phyloP scores from a whole-genome alignment of 2,329 filamentous ascomycete species.

The Chrysoporthe deuterocubensis region DNA sequence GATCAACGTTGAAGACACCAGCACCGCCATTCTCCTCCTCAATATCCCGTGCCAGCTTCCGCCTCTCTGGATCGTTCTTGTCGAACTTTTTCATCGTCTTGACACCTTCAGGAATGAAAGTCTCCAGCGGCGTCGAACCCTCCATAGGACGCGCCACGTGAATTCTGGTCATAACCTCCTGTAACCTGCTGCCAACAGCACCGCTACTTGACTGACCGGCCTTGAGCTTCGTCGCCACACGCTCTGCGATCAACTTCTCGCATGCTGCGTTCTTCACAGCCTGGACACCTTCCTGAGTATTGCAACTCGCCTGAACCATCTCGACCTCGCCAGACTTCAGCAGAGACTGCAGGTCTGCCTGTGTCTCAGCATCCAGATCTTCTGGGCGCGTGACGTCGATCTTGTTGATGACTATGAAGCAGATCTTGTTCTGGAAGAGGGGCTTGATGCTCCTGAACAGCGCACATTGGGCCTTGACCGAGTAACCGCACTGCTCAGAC shows the following conservation, averaged over 20 bases:
- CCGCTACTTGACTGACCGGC: constrained; percentile 80
- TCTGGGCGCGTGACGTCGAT: constrained; percentile 90
- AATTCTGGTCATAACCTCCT: constrained; percentile 89
- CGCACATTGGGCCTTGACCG: constrained; percentile 87
- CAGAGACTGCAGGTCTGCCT: constrained; percentile 77
- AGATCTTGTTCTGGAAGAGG: constrained; percentile 94
- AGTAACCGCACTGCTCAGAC: constrained; percentile 95
- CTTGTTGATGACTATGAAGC: constrained; percentile 98
- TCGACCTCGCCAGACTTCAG: constrained; percentile 89
- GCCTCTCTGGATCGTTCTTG: constrained; percentile 84
- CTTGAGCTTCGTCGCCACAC: constrained; percentile 95
- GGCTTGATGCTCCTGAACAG: constrained; percentile 97
- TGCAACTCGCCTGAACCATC: constrained; percentile 90
- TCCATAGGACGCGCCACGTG: constrained; percentile 95
- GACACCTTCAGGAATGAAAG: constrained; percentile 85
- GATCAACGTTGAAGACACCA: constrained; percentile 93
- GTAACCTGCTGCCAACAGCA: constrained; percentile 73
- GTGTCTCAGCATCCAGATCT: constrained; percentile 79
- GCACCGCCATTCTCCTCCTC: constrained; percentile 93
- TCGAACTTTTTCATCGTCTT: constrained; percentile 87
- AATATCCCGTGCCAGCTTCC: constrained; percentile 79
- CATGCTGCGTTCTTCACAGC: constrained; percentile 94
- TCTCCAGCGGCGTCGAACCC: constrained; percentile 71
- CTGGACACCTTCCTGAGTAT: constrained; percentile 92
- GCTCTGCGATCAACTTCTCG: constrained; percentile 87